These are phyloP conservation scores for Alternaria atra DNA, from an alignment of 2,329 filamentous ascomycete species.

Conservation along the genomic window DNA sequence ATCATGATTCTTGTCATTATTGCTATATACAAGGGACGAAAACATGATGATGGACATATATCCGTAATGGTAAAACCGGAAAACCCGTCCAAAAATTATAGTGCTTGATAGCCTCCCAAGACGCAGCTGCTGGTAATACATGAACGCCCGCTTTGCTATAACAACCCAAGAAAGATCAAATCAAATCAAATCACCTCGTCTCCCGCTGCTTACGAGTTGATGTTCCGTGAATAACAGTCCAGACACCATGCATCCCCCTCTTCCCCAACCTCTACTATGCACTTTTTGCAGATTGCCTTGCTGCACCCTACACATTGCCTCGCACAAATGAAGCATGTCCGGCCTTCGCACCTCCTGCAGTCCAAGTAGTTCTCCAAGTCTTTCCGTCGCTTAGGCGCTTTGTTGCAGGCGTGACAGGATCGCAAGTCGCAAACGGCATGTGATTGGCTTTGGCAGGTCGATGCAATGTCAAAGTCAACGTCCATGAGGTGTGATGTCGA, in stretches of 20 bases:
- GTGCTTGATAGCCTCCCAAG: background rate
- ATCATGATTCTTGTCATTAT: background rate
- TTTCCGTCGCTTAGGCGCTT: constrained; percentile 69
- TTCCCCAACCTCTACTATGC: constrained; percentile 71
- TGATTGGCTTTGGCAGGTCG: constrained; percentile 10
- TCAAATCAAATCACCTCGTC: background rate
- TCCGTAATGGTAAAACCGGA: background rate
- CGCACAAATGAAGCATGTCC: constrained; percentile 75
- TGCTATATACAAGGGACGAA: background rate
- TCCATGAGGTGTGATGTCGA: constrained; percentile 48
- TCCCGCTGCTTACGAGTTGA: constrained; percentile 25
- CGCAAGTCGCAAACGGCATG: constrained; percentile 36
- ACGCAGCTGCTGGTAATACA: constrained; percentile 1
- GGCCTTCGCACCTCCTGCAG: constrained; percentile 68
- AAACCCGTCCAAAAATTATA: background rate
- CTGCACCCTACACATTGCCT: constrained; percentile 64
- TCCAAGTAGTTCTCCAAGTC: constrained; percentile 73
- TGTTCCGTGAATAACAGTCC: constrained; percentile 59
- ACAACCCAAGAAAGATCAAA: background rate
- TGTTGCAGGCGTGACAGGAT: constrained; percentile 74
- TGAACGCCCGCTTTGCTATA: constrained; percentile 6
- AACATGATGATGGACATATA: background rate
- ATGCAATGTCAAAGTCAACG: constrained; percentile 28
- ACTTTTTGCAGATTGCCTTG: constrained; percentile 70
- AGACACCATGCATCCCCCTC: constrained; percentile 74